These are phyloP conservation scores for Phytophthora hibernalis DNA, from an alignment of 352 stramenopile species.

Conservation along the genomic window DNA sequence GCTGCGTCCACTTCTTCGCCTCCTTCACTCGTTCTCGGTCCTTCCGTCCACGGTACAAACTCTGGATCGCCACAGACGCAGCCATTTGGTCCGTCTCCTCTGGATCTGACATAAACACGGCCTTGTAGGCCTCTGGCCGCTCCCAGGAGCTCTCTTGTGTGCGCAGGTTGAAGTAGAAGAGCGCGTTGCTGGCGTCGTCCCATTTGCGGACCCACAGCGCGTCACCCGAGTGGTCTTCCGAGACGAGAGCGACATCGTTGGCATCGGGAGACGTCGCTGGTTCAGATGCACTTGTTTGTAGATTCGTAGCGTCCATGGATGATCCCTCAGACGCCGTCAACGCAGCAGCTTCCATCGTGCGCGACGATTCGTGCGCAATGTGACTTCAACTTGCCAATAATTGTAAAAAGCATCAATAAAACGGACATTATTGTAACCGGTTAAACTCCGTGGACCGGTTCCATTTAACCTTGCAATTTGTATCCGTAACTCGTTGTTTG, in stretches of 20 bases:
- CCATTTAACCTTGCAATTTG: background rate
- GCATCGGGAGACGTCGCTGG: background rate
- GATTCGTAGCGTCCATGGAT: background rate
- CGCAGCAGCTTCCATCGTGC: background rate
- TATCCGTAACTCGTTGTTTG: slow-evolving; percentile 17
- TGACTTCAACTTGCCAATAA: slow-evolving; percentile 29
- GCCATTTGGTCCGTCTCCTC: too few relatives aligned
- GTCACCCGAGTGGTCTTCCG: slow-evolving; percentile 6
- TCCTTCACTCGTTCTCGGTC: slow-evolving; percentile 31
- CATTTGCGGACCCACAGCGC: slow-evolving; percentile 44
- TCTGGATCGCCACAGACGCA: slow-evolving; percentile 42
- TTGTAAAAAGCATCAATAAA: background rate
- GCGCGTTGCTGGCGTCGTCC: slow-evolving; percentile 30
- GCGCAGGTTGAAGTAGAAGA: slow-evolving; percentile 48
- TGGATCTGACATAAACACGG: slow-evolving; percentile 32
- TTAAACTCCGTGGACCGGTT: background rate
- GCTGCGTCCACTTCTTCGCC: slow-evolving; percentile 52
- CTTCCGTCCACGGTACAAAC: slow-evolving; percentile 38
- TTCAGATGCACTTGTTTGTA: background rate
- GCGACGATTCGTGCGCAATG: slow-evolving; percentile 23
- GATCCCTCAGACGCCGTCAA: background rate
- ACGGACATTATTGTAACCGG: slow-evolving; percentile 7
- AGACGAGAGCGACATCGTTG: background rate
- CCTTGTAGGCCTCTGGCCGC: slow-evolving; percentile 32
- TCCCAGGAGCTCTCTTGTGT: slow-evolving; percentile 45